Evolutionary conservation across 2,329 filamentous ascomycete species (phyloP).

Genomic region (Clonostachys chloroleuca): DNA sequence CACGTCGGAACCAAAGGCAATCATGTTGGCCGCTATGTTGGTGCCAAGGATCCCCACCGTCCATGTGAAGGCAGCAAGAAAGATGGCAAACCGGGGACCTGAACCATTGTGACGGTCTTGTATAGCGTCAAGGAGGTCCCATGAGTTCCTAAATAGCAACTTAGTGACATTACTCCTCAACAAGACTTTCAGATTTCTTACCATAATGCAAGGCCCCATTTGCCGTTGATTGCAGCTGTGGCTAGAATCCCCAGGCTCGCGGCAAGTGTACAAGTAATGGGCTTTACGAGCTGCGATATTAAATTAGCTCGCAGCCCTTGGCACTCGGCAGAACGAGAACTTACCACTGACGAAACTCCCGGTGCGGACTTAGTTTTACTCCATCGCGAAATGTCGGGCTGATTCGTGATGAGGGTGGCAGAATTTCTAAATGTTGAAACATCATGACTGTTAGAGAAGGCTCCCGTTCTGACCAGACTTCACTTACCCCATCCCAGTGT

Average conservation of each 20-base stretch:
- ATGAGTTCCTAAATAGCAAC: constrained; percentile 11
- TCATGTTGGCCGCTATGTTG: constrained; percentile 11
- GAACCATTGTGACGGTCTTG: constrained; percentile 19
- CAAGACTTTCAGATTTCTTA: no score
- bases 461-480: no score
- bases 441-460: no score
- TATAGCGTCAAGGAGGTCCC: not conserved
- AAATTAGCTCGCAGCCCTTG: no score
- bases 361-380: not conserved
- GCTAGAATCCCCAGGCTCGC: no score
- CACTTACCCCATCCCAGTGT: not conserved
- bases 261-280: no score
- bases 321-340: no score
- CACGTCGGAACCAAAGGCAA: constrained; percentile 9
- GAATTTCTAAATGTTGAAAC: not conserved
- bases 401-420: not conserved
- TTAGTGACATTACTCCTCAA: no score
- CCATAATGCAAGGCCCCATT: no score
- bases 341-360: not conserved
- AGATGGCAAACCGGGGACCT: constrained; percentile 18
- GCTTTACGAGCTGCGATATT: no score
- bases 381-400: not conserved
- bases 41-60: constrained; percentile 12
- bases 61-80: constrained; percentile 17
- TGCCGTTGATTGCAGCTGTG: no score